Evolutionary conservation across 805 yeast genomes (phyloP).

Genomic region (Saccharomycopsis sp.): DNA sequence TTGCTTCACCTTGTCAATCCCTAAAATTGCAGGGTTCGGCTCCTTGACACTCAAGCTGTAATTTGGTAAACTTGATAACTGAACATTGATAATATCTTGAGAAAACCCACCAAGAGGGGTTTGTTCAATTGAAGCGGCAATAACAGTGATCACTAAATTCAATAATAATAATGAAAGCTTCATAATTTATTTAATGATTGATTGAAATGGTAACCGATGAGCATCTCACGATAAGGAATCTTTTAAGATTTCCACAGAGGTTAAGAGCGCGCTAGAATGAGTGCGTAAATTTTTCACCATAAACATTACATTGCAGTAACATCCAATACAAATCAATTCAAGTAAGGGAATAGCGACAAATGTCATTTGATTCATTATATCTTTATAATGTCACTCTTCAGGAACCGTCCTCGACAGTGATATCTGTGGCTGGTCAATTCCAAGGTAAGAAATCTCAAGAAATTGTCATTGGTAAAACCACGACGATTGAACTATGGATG

Average conservation of each 20-base stretch:
- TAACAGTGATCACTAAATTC: neutral
- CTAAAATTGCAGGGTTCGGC: conserved; percentile 57
- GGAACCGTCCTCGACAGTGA: conserved; percentile 45
- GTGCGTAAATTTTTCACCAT: no score
- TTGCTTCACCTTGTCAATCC: conserved; percentile 76
- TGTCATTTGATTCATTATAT: conserved; percentile 27
- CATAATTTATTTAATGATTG: no score
- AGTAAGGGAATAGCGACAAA: neutral
- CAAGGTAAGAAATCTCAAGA: conserved; percentile 53
- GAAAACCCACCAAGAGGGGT: neutral
- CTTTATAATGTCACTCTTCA: conserved; percentile 70
- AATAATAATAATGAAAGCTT: no score
- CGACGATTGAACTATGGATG: conserved; percentile 46
- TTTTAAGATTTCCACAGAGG: no score
- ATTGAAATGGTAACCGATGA: no score
- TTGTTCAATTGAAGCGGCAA: neutral
- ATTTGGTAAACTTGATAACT: conserved; percentile 24
- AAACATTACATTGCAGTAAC: no score
- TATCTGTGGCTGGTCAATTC: conserved; percentile 65
- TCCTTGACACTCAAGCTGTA: conserved; percentile 57
- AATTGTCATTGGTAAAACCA: conserved; percentile 50
- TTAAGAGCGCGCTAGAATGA: no score
- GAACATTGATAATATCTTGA: neutral
- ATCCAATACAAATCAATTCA: no score
- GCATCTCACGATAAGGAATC: no score